Evolutionary conservation across 2,329 filamentous ascomycete species (phyloP).

Genomic region (Davidsoniella neocaledoniae): DNA sequence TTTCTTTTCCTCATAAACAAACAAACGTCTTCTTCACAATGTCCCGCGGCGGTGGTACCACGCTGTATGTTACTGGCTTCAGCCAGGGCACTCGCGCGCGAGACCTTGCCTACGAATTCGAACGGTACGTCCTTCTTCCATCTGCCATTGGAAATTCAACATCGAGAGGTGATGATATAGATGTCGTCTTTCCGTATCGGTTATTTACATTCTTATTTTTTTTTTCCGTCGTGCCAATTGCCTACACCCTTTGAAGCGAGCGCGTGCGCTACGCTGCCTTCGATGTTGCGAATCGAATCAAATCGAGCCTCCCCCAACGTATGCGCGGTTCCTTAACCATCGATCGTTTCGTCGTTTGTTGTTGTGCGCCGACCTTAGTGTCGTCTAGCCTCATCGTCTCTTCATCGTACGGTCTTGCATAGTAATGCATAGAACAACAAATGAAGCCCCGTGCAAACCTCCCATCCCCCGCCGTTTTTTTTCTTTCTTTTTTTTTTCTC

Average conservation of each 20-base stretch:
- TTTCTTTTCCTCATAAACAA: conserved; percentile 10
- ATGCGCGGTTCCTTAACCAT: background rate
- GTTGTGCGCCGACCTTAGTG: too few species aligned
- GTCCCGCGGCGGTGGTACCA: conserved; percentile 75
- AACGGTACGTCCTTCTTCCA: conserved; percentile 67
- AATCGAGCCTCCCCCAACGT: background rate
- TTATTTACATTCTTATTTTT: background rate
- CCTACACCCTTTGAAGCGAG: background rate
- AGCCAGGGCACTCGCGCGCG: conserved; percentile 96
- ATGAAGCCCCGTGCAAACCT: background rate
- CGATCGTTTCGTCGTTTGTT: too few species aligned
- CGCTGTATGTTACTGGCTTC: conserved; percentile 97
- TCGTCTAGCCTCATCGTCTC: too few species aligned
- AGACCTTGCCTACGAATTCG: conserved; percentile 99
- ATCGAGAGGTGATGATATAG: conserved; percentile 4
- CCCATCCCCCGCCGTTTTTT: conserved; percentile 1
- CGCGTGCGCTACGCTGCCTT: background rate
- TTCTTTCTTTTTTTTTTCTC: background rate
- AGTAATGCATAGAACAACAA: background rate
- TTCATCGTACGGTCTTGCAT: too few species aligned
- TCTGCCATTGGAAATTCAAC: background rate
- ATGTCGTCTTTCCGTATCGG: conserved; percentile 6
- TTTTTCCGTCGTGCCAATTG: too few species aligned
- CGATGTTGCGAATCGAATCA: too few species aligned
- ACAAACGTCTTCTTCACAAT: conserved; percentile 30